Percentiles rank a stretch among this genome's conserved stretches.
These are phyloP conservation scores for Nakazawaea molendinolei DNA, from an alignment of 805 yeast genomes.

Conservation along the genomic window DNA sequence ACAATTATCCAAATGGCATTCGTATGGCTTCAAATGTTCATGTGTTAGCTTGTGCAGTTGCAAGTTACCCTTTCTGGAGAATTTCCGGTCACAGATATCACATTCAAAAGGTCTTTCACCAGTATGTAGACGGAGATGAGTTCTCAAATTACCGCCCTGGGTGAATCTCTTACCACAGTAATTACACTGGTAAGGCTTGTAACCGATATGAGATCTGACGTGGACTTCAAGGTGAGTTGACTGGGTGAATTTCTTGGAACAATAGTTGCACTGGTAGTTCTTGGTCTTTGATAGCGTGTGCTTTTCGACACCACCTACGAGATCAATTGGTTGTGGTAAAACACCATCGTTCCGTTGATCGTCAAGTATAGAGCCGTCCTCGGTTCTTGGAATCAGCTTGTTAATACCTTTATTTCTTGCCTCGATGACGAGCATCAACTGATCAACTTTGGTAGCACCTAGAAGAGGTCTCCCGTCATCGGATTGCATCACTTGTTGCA, in stretches of 20 bases:
- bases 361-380: conserved; percentile 65
- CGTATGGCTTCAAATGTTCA: conserved; percentile 68
- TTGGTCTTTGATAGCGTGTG: conserved; percentile 40
- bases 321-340: conserved; percentile 51
- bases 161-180: conserved; percentile 79
- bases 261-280: conserved; percentile 66
- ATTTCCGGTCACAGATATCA: conserved; percentile 64
- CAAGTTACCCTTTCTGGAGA: conserved; percentile 86
- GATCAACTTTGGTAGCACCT: conserved; percentile 89
- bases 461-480: conserved; percentile 66
- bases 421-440: conserved; percentile 83
- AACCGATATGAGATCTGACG: conserved; percentile 80
- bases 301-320: conserved; percentile 78
- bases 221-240: conserved; percentile 91
- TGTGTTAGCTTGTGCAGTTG: conserved; percentile 86
- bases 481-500: conserved; percentile 37
- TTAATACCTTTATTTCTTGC: conserved; percentile 75
- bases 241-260: conserved; percentile 77
- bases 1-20: conserved; percentile 77
- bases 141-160: conserved; percentile 84
- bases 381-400: conserved; percentile 55
- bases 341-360: conserved; percentile 25
- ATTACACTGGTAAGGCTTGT: conserved; percentile 74
- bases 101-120: conserved; percentile 91
- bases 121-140: conserved; percentile 81